These are phyloP conservation scores for Excoecaria cochinchinensis DNA, from an alignment of 345 rosid genomes.

Conservation along the genomic window DNA sequence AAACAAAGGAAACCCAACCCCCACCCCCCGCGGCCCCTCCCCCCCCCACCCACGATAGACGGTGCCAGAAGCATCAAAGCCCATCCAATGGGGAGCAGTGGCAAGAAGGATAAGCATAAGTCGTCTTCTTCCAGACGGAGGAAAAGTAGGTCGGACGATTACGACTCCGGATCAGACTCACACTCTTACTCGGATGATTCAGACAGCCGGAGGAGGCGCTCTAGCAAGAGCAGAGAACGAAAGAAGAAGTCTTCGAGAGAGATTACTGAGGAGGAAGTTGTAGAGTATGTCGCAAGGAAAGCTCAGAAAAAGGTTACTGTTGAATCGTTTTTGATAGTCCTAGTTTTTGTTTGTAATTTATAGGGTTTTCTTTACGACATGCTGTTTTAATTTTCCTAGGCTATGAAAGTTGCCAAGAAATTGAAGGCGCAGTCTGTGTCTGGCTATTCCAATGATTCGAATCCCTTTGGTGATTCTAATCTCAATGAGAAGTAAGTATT, in stretches of 20 bases:
- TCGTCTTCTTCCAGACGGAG: conserved; percentile 26
- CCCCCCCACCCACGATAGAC: too few relatives aligned
- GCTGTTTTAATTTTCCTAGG: conserved; percentile 41
- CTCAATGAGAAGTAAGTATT: conserved; percentile 72
- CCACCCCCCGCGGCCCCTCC: too few relatives aligned
- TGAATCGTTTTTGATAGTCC: background rate
- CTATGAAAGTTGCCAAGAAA: conserved; percentile 71
- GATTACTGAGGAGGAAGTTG: conserved; percentile 60
- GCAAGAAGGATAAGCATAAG: conserved; percentile 12
- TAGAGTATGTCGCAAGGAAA: conserved; percentile 66
- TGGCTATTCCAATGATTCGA: conserved; percentile 91
- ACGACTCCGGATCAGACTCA: conserved; percentile 22
- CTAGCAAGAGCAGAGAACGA: conserved; percentile 41
- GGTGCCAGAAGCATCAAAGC: too few relatives aligned
- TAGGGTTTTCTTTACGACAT: conserved; percentile 5
- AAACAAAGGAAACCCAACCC: too few relatives aligned
- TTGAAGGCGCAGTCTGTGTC: conserved; percentile 53
- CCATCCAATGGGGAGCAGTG: conserved; percentile 11
- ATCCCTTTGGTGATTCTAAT: conserved; percentile 95
- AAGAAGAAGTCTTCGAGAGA: conserved; percentile 46
- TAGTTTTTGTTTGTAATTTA: background rate
- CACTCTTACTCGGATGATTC: conserved; percentile 36
- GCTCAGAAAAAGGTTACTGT: conserved; percentile 75
- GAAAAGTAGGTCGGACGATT: conserved; percentile 31
- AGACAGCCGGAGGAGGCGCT: conserved; percentile 24